Conservation (phyloP, 176 grass and related monocot genomes). For the Carex pumila region DNA sequence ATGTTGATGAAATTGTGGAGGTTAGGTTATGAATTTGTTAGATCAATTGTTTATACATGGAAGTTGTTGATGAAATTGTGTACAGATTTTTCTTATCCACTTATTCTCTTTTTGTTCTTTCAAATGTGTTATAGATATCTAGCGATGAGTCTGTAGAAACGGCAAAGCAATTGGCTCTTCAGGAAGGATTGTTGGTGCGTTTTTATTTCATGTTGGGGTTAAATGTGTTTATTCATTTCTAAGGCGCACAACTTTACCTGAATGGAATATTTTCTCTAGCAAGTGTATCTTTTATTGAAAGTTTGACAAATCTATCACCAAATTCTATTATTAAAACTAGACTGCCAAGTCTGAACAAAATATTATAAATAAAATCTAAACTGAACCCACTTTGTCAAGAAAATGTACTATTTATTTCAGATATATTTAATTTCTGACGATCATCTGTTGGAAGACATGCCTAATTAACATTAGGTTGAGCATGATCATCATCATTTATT, state of each 20-base stretch:
- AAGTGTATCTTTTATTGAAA: background rate
- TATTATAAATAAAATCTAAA: background rate
- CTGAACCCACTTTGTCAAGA: background rate
- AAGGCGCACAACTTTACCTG: background rate
- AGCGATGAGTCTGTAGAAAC: constrained; percentile 86
- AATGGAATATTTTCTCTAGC: background rate
- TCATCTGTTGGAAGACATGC: background rate
- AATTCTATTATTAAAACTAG: background rate
- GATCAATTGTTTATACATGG: background rate
- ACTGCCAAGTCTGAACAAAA: background rate
- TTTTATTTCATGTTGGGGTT: background rate
- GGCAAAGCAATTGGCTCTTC: constrained; percentile 90
- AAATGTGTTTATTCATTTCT: constrained; percentile 1
- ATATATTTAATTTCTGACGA: background rate
- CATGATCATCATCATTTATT: background rate
- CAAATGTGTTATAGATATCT: constrained; percentile 52
- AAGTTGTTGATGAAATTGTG: too few relatives aligned
- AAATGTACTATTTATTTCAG: background rate
- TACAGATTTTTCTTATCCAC: background rate
- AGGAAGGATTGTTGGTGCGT: constrained; percentile 89
- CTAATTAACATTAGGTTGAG: background rate
- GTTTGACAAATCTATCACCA: background rate
- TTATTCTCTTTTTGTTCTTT: constrained; percentile 15
- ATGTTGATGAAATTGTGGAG: constrained; percentile 85
- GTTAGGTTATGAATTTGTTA: constrained; percentile 14